A percentile compares a stretch with the other conserved stretches of the same genome.
These are phyloP conservation scores for Cucurbita moschata DNA, from an alignment of 306 rosid species.

Conservation along the genomic window DNA sequence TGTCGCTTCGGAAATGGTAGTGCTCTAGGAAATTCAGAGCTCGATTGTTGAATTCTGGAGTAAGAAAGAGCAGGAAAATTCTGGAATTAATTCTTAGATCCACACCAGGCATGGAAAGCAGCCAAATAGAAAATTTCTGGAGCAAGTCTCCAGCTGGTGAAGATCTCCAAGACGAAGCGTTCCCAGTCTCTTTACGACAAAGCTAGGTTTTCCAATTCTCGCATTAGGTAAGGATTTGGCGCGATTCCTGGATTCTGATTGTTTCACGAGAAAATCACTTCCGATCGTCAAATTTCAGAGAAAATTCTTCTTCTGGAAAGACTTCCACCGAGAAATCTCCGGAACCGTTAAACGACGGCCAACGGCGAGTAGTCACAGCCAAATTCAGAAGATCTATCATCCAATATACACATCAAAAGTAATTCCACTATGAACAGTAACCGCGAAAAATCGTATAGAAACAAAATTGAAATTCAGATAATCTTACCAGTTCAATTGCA, in stretches of 20 bases:
- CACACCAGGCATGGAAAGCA: slow-evolving; percentile 5
- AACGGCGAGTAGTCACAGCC: not conserved
- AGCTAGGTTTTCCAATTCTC: slow-evolving; percentile 14
- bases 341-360: not conserved
- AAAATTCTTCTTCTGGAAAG: not conserved
- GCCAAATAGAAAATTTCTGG: not conserved
- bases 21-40: not conserved
- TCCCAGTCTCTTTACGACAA: slow-evolving; percentile 14
- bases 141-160: not conserved
- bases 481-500: not conserved
- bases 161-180: not conserved
- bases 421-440: not conserved
- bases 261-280: not conserved
- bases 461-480: not conserved
- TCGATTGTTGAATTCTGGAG: not conserved
- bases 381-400: not conserved
- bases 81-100: slow-evolving; percentile 6
- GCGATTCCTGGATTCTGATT: not conserved
- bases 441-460: not conserved
- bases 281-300: not conserved
- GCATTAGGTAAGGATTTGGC: not conserved
- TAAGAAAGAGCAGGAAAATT: not conserved
- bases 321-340: not conserved
- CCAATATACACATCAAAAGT: not conserved
- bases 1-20: not conserved